A percentile compares a stretch with the other conserved stretches of the same genome.
phyloP scores from a whole-genome alignment of 495 filamentous ascomycete genomes.

The Echria macrotheca region DNA sequence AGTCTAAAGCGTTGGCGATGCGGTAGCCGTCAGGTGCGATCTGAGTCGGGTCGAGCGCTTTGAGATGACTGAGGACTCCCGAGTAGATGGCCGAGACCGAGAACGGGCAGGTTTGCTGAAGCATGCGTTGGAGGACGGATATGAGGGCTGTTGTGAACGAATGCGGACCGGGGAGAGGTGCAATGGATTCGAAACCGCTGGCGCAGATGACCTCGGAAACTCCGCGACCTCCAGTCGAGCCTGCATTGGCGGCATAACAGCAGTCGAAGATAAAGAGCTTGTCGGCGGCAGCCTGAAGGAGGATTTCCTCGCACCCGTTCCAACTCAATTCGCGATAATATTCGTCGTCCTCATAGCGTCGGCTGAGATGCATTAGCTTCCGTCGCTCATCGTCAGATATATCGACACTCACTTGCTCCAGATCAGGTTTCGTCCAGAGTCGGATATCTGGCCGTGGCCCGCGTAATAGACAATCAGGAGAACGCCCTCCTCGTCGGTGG shows the following conservation, averaged over 20 bases:
- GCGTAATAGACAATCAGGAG: not conserved
- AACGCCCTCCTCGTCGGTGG: not conserved
- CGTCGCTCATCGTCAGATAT: not conserved
- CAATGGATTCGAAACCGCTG: not conserved
- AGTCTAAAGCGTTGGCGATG: not conserved
- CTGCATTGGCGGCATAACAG: not conserved
- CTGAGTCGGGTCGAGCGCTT: not conserved
- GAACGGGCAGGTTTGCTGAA: not conserved
- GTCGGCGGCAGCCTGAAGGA: not conserved
- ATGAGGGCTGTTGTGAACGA: conserved; percentile 6
- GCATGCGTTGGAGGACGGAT: not conserved
- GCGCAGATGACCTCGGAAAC: not conserved
- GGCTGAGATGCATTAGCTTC: too few relatives aligned
- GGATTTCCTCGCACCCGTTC: not conserved
- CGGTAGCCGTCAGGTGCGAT: not conserved
- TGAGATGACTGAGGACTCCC: not conserved
- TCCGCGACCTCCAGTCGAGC: not conserved
- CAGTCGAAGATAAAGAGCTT: conserved; percentile 1
- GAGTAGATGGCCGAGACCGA: not conserved
- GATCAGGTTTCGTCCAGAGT: not conserved
- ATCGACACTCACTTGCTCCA: not conserved
- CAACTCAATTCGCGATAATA: not conserved
- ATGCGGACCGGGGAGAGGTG: not conserved
- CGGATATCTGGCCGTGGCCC: not conserved
- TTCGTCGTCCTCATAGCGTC: not conserved